phyloP scores from a whole-genome alignment of 1,139 yeast genomes.

The Ogataea hybrid region DNA sequence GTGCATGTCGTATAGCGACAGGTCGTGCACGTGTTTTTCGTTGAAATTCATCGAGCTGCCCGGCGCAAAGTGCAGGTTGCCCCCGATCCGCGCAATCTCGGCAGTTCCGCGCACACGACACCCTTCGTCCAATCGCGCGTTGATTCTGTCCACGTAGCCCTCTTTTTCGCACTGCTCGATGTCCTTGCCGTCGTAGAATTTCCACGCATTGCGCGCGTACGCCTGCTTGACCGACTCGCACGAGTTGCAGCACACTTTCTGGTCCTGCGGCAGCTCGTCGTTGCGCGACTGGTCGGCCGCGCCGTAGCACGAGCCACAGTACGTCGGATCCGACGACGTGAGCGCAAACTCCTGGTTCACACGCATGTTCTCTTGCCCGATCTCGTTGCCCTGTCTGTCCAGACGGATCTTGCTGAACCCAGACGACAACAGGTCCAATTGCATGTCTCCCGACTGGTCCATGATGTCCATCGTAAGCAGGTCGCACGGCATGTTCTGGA shows the following conservation, averaged over 20 bases:
- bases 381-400: conserved; percentile 42
- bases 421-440: conserved; percentile 64
- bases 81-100: conserved; percentile 79
- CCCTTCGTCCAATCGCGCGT: conserved; percentile 70
- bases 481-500: conserved; percentile 85
- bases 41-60: conserved; percentile 63
- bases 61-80: conserved; percentile 94
- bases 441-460: conserved; percentile 85
- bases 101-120: conserved; percentile 83
- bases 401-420: conserved; percentile 74
- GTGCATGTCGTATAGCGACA: conserved; percentile 62
- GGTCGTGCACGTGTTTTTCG: conserved; percentile 77
- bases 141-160: conserved; percentile 68
- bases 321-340: conserved; percentile 30
- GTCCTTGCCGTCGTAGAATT: conserved; percentile 81
- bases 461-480: conserved; percentile 58
- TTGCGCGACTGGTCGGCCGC: conserved; percentile 64
- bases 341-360: conserved; percentile 28
- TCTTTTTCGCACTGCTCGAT: conserved; percentile 89
- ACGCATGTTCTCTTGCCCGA: conserved; percentile 36
- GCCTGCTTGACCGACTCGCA: conserved; percentile 83
- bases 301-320: conserved; percentile 93
- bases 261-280: conserved; percentile 36
- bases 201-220: conserved; percentile 79
- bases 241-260: conserved; percentile 72